Evolutionary conservation across 257 asterid species (phyloP).

Genomic region (Nicotiana paniculata): DNA sequence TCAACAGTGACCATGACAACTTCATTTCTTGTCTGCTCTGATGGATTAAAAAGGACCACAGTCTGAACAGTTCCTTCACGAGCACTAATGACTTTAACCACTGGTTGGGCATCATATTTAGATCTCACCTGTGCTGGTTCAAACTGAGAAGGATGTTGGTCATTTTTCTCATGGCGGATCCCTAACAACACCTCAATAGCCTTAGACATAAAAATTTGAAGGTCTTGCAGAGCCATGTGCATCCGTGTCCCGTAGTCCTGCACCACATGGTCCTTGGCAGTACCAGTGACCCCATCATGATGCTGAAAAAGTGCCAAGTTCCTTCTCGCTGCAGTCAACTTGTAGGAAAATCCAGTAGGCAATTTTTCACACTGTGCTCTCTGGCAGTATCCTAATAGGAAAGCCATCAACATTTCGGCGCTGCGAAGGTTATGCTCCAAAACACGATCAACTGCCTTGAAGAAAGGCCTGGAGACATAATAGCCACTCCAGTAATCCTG

Average conservation of each 20-base stretch:
- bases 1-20: slow-evolving; percentile 83
- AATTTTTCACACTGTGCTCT: slow-evolving; percentile 80
- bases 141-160: slow-evolving; percentile 75
- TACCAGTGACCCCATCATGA: slow-evolving; percentile 98
- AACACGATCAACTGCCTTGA: slow-evolving; percentile 95
- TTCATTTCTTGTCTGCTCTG: slow-evolving; percentile 83
- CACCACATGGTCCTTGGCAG: slow-evolving; percentile 92
- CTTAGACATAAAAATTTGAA: slow-evolving; percentile 85
- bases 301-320: slow-evolving; percentile 93
- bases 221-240: slow-evolving; percentile 83
- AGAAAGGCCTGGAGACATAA: slow-evolving; percentile 96
- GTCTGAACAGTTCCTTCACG: slow-evolving; percentile 86
- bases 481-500: slow-evolving; percentile 99
- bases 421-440: slow-evolving; percentile 94
- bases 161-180: slow-evolving; percentile 73
- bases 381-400: slow-evolving; percentile 80
- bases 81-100: slow-evolving; percentile 61
- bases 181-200: slow-evolving; percentile 81
- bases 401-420: slow-evolving; percentile 92
- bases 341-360: slow-evolving; percentile 78
- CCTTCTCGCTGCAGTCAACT: slow-evolving; percentile 87
- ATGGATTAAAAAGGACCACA: slow-evolving; percentile 69
- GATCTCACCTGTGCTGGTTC: slow-evolving; percentile 85
- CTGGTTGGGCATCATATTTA: slow-evolving; percentile 69
- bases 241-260: slow-evolving; percentile 87